These are phyloP conservation scores for Marasmius fiardii DNA, from an alignment of 1,284 basidiomycete genomes.

Conservation along the genomic window DNA sequence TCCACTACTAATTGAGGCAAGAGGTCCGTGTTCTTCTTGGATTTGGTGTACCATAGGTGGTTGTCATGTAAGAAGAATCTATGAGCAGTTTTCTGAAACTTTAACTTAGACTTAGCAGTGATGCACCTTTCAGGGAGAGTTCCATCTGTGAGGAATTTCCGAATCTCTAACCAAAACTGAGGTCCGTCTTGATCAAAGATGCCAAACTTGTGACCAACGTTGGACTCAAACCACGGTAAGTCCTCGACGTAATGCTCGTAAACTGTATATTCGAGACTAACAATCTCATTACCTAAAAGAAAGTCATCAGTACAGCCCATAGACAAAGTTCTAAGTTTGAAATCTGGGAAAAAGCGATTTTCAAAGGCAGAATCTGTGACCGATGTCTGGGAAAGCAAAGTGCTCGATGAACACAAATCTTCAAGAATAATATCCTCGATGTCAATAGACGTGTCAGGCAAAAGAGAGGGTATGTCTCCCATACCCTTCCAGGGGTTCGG, in stretches of 20 bases:
- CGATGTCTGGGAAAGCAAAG: too few species aligned
- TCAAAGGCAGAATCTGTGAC: neutral
- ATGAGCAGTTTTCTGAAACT: conserved; percentile 13
- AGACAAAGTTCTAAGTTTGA: neutral
- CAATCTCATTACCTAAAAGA: neutral
- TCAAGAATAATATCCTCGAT: too few species aligned
- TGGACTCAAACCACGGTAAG: neutral
- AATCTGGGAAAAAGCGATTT: neutral
- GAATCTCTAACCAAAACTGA: conserved; percentile 14
- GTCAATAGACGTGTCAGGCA: too few species aligned
- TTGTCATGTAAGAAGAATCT: conserved; percentile 17
- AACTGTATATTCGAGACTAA: neutral
- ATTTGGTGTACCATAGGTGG: conserved; percentile 14
- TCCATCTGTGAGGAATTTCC: conserved; percentile 5
- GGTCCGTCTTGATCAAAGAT: conserved; percentile 13
- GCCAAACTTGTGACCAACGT: neutral
- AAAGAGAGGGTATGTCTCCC: too few species aligned
- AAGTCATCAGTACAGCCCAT: neutral
- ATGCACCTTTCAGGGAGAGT: conserved; percentile 7
- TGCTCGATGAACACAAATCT: too few species aligned
- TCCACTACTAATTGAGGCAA: conserved; percentile 19
- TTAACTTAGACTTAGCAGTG: conserved; percentile 4
- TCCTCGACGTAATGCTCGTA: neutral
- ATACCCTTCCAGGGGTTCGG: too few species aligned
- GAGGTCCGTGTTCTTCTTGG: conserved; percentile 2